phyloP scores from a whole-genome alignment of 352 stramenopile genomes.

The Pythium folliculosum region DNA sequence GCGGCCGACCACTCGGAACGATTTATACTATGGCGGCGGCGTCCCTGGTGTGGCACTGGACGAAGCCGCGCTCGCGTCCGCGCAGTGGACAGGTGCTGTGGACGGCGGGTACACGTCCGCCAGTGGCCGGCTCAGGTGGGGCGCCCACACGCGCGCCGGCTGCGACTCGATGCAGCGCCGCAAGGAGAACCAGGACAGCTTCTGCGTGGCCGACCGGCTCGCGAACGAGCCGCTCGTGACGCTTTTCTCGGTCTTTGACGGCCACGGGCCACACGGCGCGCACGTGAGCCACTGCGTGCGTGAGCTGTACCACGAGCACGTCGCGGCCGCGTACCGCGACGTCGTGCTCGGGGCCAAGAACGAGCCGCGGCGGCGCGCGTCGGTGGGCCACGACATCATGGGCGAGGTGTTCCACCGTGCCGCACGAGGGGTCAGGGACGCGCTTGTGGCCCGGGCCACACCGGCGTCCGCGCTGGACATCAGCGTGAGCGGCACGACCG shows the following conservation, averaged over 20 bases:
- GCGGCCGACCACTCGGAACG: constrained; percentile 11
- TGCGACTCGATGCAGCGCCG: constrained; percentile 76
- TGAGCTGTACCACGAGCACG: constrained; percentile 59
- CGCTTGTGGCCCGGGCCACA: constrained; percentile 32
- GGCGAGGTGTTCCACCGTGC: constrained; percentile 57
- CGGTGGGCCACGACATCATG: constrained; percentile 45
- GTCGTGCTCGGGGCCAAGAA: constrained; percentile 27
- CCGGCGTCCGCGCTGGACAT: constrained; percentile 56
- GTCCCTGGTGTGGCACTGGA: constrained; percentile 70
- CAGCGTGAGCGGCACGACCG: constrained; percentile 78
- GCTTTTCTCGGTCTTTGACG: constrained; percentile 81
- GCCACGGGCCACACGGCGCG: constrained; percentile 72
- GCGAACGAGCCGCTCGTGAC: constrained; percentile 44
- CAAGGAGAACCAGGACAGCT: constrained; percentile 84
- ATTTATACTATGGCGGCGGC: constrained; percentile 57
- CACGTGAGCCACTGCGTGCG: constrained; percentile 76
- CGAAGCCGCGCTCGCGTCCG: constrained; percentile 49
- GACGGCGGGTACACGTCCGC: constrained; percentile 51
- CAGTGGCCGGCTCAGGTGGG: constrained; percentile 55
- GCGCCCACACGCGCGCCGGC: constrained; percentile 53
- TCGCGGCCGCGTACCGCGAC: constrained; percentile 46
- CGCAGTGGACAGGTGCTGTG: constrained; percentile 63
- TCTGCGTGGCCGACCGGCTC: constrained; percentile 61
- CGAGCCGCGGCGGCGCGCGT: constrained; percentile 6
- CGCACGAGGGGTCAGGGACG: constrained; percentile 39